These are phyloP conservation scores for Aphanomyces invadans DNA, from an alignment of 352 stramenopile species.

Conservation along the genomic window DNA sequence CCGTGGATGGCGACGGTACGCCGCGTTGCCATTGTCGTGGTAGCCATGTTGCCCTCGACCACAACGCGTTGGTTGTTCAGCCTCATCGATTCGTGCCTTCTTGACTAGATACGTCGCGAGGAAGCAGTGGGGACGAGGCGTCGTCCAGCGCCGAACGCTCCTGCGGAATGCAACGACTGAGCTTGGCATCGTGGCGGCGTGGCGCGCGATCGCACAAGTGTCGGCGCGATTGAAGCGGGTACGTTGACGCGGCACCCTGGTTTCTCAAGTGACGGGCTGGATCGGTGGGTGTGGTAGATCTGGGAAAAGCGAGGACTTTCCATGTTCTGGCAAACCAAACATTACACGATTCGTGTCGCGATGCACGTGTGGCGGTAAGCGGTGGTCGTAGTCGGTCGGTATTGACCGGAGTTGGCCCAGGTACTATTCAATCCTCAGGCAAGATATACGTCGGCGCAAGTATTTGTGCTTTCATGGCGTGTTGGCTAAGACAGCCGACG, in stretches of 20 bases:
- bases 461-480: constrained; percentile 33
- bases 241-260: not conserved
- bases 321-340: constrained; percentile 49
- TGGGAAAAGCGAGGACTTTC: constrained; percentile 41
- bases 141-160: constrained; percentile 30
- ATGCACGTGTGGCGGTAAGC: constrained; percentile 44
- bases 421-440: constrained; percentile 52
- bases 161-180: constrained; percentile 1
- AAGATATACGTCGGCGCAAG: constrained; percentile 37
- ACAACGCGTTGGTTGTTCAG: no score
- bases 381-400: no score
- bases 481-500: constrained; percentile 23
- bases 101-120: constrained; percentile 24
- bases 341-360: constrained; percentile 48
- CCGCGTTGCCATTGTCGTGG: not conserved
- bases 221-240: not conserved
- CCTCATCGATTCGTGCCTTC: no score
- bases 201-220: constrained; percentile 27
- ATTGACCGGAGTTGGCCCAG: not conserved
- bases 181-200: constrained; percentile 32
- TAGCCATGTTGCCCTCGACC: not conserved
- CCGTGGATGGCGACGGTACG: constrained; percentile 35
- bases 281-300: constrained; percentile 26
- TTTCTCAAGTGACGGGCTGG: no score
- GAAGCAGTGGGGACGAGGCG: constrained; percentile 32